Base-by-base conservation (phyloP, 306 rosid genomes). In the Lablab purpureus region DNA sequence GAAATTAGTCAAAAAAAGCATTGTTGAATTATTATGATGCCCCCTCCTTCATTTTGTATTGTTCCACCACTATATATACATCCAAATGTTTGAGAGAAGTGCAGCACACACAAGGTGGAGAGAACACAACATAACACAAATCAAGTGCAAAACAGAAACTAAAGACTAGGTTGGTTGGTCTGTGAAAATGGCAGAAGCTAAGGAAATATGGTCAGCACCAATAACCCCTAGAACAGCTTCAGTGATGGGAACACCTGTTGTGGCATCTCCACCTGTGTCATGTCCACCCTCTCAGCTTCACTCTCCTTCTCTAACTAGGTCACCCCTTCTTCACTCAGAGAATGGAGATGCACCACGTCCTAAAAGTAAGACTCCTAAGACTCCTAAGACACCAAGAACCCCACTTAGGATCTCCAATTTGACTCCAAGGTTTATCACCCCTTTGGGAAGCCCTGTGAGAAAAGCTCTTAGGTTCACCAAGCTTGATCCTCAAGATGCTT, bases 221-320 rank as follows among this genome's bases (percentile, higher is more conserved):
- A 67, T 91, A 51, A 91, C 97, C 5, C 97, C 97, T 0, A 74
- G 79, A 59, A 76, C 74, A 18, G 75, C 50, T 54, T 83, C 89
- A 49, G 82, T 60, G 2, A 34, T 51, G 66, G 80, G 84, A 4
- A 87, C 90, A 52, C 85, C 88, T 0, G 28, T 27, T 2, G 79
- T 72, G 36, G 37, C 69, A 23, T 68, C 88, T 1, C 88, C 90
- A 14, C 74, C 87, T 0, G 83, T 87, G 23, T 87, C 94, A 1
- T 90, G 94, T 76, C 97, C 97, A 3, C 97, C 97, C 0, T 92
- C 94, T 59, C 88, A 84, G 66, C 59, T 79, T 71, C 90, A 85
- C 60, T 87, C 90, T 6, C 90, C 90, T 0, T 87, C 90, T 22
- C 54, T 87, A 0, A 79, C 90, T 2, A 82, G 90, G 63, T 87